Evolutionary conservation across 148 eudicot species (phyloP).

Genomic region (Spergularia marina): DNA sequence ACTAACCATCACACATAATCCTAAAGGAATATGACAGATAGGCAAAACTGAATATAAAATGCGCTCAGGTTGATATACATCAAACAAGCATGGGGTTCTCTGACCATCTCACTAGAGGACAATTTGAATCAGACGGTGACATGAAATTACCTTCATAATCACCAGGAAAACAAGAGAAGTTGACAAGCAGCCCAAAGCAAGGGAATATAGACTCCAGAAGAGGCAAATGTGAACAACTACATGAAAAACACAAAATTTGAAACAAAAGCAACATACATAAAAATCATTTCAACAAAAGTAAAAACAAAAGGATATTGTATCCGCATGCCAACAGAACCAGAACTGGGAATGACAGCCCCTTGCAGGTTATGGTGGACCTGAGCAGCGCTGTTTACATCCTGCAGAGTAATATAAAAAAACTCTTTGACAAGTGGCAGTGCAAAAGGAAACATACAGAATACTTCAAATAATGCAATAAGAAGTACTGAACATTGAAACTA

Average conservation of each 20-base stretch:
- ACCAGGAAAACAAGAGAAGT: neutral
- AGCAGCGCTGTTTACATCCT: conserved; percentile 88
- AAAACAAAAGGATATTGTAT: conserved; percentile 88
- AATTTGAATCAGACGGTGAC: neutral
- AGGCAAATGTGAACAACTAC: neutral
- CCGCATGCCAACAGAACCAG: conserved; percentile 98
- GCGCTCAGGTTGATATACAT: neutral
- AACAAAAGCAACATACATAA: neutral
- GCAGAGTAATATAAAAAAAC: conserved; percentile 17
- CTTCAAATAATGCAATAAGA: neutral
- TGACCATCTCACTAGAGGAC: neutral
- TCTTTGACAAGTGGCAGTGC: neutral
- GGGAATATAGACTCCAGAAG: conserved; percentile 1
- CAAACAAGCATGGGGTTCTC: neutral
- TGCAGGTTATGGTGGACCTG: conserved; percentile 86
- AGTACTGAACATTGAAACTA: conserved; percentile 4
- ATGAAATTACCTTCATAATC: neutral
- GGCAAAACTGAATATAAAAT: neutral
- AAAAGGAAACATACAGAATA: conserved; percentile 3
- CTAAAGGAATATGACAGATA: too few relatives aligned
- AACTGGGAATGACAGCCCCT: conserved; percentile 97
- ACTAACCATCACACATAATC: neutral
- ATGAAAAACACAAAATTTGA: neutral
- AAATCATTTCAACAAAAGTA: too few relatives aligned
- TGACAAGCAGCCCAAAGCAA: conserved; percentile 1